phyloP scores from a whole-genome alignment of 352 stramenopile genomes.

The Lagenidium giganteum region DNA sequence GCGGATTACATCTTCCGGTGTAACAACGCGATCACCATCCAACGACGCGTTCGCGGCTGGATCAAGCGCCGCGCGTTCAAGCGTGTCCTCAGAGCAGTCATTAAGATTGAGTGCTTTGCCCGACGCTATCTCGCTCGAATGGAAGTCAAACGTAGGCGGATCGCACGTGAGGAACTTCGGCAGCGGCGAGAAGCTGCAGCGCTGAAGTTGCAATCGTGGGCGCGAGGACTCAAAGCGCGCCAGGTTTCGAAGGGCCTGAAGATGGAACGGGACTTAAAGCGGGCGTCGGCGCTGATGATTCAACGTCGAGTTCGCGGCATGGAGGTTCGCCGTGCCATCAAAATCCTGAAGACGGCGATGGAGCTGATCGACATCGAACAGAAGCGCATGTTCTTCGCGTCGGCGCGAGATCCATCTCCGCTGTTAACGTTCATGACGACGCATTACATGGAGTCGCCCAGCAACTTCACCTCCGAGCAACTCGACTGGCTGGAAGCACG shows the following conservation, averaged over 20 bases:
- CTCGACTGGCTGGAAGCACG: slow-evolving; percentile 30
- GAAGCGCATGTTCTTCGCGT: slow-evolving; percentile 25
- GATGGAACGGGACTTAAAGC: slow-evolving; percentile 22
- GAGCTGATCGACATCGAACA: slow-evolving; percentile 40
- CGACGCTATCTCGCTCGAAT: slow-evolving; percentile 28
- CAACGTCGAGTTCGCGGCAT: slow-evolving; percentile 46
- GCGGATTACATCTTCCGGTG: neutral
- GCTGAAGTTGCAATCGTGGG: slow-evolving; percentile 32
- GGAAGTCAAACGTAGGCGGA: slow-evolving; percentile 9
- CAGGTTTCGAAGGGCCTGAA: slow-evolving; percentile 13
- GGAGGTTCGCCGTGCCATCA: slow-evolving; percentile 28
- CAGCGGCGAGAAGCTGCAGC: slow-evolving; percentile 9
- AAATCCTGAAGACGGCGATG: slow-evolving; percentile 35
- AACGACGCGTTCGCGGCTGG: slow-evolving; percentile 24
- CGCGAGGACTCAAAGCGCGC: slow-evolving; percentile 19
- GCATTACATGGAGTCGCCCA: slow-evolving; percentile 20
- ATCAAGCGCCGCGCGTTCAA: slow-evolving; percentile 14
- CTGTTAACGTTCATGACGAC: slow-evolving; percentile 43
- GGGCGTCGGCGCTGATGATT: slow-evolving; percentile 45
- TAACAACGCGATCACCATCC: slow-evolving; percentile 33
- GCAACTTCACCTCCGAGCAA: slow-evolving; percentile 32
- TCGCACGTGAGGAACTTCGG: slow-evolving; percentile 6
- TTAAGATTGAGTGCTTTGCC: slow-evolving; percentile 40
- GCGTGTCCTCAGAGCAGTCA: slow-evolving; percentile 14
- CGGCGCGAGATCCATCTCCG: slow-evolving; percentile 26